Percentiles rank a stretch among this genome's conserved stretches.
These are phyloP conservation scores for Trichosporon sp. DNA, from an alignment of 1,284 basidiomycete species.

Conservation along the genomic window DNA sequence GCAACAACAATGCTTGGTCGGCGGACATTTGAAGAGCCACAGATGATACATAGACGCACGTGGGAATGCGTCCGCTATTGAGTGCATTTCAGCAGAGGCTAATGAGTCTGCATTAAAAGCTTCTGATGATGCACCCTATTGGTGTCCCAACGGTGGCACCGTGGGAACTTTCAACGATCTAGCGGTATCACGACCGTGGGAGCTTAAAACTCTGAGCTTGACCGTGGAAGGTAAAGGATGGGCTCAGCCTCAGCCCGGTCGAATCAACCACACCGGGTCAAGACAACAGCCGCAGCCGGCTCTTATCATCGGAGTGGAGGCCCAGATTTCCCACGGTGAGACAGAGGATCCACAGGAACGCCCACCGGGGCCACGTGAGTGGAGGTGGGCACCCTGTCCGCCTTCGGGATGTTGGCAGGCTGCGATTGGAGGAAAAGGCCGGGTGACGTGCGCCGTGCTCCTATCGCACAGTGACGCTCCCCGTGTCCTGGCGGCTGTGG, in stretches of 20 bases:
- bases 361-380: slow-evolving; percentile 1
- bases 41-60: slow-evolving; percentile 1
- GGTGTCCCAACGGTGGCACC: too few relatives aligned
- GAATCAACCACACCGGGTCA: too few relatives aligned
- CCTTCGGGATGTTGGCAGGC: background rate
- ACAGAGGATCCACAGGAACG: background rate
- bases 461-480: background rate
- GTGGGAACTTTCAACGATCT: too few relatives aligned
- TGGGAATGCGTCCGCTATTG: background rate
- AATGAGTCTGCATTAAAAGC: background rate
- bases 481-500: background rate
- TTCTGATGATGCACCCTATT: too few relatives aligned
- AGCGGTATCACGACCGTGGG: too few relatives aligned
- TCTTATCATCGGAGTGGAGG: background rate
- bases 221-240: too few relatives aligned
- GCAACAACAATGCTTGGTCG: slow-evolving; percentile 9
- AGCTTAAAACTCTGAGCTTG: too few relatives aligned
- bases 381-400: slow-evolving; percentile 9
- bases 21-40: slow-evolving; percentile 19
- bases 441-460: background rate
- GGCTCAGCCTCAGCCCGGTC: too few relatives aligned
- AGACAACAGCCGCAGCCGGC: background rate
- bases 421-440: background rate
- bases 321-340: slow-evolving; percentile 2
- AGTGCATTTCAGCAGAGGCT: background rate